These are phyloP conservation scores for Thraustotheca clavata DNA, from an alignment of 352 stramenopile species.

Conservation along the genomic window DNA sequence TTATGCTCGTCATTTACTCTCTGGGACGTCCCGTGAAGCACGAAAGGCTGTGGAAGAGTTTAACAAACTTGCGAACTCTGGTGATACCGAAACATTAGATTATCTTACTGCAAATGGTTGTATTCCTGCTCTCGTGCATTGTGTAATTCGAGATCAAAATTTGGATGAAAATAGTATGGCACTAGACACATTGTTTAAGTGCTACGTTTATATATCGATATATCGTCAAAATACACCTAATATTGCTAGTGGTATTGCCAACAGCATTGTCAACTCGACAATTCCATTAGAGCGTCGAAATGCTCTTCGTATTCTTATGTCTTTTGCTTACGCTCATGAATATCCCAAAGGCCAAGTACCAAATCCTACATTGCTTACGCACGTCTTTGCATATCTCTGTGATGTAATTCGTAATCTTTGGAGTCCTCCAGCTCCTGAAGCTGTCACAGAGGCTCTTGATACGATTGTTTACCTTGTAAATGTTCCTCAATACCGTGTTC, in stretches of 20 bases:
- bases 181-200: neutral
- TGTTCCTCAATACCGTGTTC: neutral
- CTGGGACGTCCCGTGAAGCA: neutral
- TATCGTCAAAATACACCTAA: neutral
- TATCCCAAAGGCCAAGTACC: neutral
- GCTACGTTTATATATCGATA: neutral
- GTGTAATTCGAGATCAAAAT: neutral
- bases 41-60: neutral
- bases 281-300: neutral
- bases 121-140: neutral
- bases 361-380: neutral
- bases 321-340: neutral
- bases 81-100: neutral
- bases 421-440: neutral
- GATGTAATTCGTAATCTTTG: neutral
- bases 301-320: conserved; percentile 7
- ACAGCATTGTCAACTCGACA: neutral
- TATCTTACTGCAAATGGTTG: conserved; percentile 3
- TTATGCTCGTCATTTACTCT: neutral
- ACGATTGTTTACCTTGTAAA: neutral
- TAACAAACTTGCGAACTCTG: neutral
- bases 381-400: neutral
- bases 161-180: neutral
- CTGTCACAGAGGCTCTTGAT: neutral
- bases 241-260: neutral